Evolutionary conservation across 169 alveolate species (phyloP), one percentile per base, ranked within the genome.

Genomic region (Amoebophrya sp.): DNA sequence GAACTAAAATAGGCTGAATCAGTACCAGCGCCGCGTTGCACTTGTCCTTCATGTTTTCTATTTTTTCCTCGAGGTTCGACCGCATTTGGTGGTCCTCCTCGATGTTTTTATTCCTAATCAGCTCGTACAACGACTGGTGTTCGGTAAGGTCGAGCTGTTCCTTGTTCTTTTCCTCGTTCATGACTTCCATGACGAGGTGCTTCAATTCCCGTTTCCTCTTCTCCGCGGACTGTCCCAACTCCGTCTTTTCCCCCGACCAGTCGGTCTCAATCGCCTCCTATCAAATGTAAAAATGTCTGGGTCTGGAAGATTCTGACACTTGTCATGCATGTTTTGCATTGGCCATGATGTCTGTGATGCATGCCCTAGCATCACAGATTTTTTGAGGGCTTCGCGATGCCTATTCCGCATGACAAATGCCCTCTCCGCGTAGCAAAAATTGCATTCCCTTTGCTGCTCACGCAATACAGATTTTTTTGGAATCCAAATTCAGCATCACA

Each of bases 91-190:
- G 91, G 89, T 94, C 94, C 93, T 93, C 94, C 95, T 92, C 93
- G 91, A 94, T 77, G 93, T 95, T 93, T 93, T 93, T 90, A 93
- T 93, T 94, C 95, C 96, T 92, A 93, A 94, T 95, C 95, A 93
- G 93, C 95, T 93, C 94, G 92, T 93, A 91, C 95, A 94, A 94
- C 14, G 94, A 90, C 92, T 96, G 95, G 92, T 94, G 96, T 91
- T 95, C 95, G 29, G 96, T 93, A 91, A 95, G 92, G 35, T 96
- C 95, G 66, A 94, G 93, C 93, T 95, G 95, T 23, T 92, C 94
- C 91, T 94, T 94, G 47, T 90, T 53, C 88, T 94, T 95, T 77
- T 96, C 97, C 89, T 95, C 66, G 7, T 47, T 7, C 66, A 18
- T 47, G 29, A 47, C 66, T 47, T 47, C 66, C 66, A 47, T 47